Base-by-base conservation (phyloP, 176 grass and related monocot genomes). In the Oropetium thomaeum region DNA sequence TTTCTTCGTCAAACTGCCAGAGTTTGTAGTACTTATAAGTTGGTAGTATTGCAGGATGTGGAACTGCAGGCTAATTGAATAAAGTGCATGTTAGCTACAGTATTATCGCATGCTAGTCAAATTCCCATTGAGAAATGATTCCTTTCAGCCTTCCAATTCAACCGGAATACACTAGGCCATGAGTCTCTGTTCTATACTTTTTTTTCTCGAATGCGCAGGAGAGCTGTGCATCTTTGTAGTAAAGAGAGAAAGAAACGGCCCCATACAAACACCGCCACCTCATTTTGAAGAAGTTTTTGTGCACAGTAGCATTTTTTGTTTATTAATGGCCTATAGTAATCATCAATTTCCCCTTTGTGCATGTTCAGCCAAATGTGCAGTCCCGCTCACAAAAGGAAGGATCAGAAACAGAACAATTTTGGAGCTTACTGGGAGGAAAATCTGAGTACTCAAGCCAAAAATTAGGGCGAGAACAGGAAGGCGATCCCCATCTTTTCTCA, bases 401-500 rank as follows among this genome's bases (percentile, higher is more conserved):
- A 41, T 85, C 85, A 83, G 90, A 97, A 86, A 92, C 79, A 22
- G 90, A 97, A 37, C 90, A 90, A 20, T 97, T 97, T 81, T 97
- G 93, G 93, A 92, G 76, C 59, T 81, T 97, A 65, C 82, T 97
- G 52, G 93, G 90, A 52, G 87, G 89, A 55, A 97, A 90, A 90
- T 73, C 79, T 55, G 93, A 97, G 76, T 97, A 92, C 67, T 74
- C 87, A 4, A 88, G 89, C 82, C 87, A 97, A 67, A 96, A 97
- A 70, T 73, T 97, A 40, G 78, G 61, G 65, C 92, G 76, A 74
- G 89, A 88, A 83, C 85, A 71, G 71, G 93, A 97, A 97, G 85
- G 82, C 78, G 89, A 97, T 63, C 87, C 93, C 20, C 89, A 73
- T 75, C 89, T 97, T 47, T 97, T 92, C 75, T 88, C 87, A 74